Conservation (phyloP, 768 basidiomycete species). For the Butyriboletus loyo region DNA sequence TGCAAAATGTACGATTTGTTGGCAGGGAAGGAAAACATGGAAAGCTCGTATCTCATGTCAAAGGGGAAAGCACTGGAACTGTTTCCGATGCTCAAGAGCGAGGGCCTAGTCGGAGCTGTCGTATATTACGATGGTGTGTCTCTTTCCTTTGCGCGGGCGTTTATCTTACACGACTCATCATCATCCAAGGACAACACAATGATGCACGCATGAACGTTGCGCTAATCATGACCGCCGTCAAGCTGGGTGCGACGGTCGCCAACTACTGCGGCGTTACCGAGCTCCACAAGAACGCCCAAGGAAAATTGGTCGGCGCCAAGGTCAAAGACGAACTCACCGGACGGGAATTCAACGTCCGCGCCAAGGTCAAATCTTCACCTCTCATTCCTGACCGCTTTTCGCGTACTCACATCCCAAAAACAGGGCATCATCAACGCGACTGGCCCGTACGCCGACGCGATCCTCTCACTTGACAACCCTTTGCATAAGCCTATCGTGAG, state of each 20-base stretch:
- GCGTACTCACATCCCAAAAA: background rate
- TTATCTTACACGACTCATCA: background rate
- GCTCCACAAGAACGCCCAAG: slow-evolving; percentile 64
- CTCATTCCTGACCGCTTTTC: background rate
- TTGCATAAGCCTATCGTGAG: slow-evolving; percentile 83
- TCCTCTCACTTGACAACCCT: slow-evolving; percentile 79
- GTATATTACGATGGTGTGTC: slow-evolving; percentile 93
- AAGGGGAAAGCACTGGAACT: slow-evolving; percentile 90
- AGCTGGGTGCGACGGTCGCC: slow-evolving; percentile 80
- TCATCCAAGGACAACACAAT: slow-evolving; percentile 83
- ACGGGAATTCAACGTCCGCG: slow-evolving; percentile 75
- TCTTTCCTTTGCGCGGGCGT: background rate
- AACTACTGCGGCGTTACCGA: slow-evolving; percentile 88
- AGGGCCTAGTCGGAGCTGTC: slow-evolving; percentile 89
- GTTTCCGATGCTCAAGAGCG: slow-evolving; percentile 93
- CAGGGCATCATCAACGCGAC: slow-evolving; percentile 96
- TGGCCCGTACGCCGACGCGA: slow-evolving; percentile 86
- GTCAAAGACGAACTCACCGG: slow-evolving; percentile 83
- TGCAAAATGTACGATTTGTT: slow-evolving; percentile 96
- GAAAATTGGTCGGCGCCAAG: slow-evolving; percentile 67
- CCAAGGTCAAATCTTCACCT: slow-evolving; percentile 50
- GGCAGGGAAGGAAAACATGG: slow-evolving; percentile 97
- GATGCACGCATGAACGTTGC: slow-evolving; percentile 98
- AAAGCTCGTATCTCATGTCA: slow-evolving; percentile 91
- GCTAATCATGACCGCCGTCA: slow-evolving; percentile 90